A percentile compares a stretch with the other conserved stretches of the same genome.
Conservation (phyloP, 257 asterid genomes). For the Nicotiana otophora region DNA sequence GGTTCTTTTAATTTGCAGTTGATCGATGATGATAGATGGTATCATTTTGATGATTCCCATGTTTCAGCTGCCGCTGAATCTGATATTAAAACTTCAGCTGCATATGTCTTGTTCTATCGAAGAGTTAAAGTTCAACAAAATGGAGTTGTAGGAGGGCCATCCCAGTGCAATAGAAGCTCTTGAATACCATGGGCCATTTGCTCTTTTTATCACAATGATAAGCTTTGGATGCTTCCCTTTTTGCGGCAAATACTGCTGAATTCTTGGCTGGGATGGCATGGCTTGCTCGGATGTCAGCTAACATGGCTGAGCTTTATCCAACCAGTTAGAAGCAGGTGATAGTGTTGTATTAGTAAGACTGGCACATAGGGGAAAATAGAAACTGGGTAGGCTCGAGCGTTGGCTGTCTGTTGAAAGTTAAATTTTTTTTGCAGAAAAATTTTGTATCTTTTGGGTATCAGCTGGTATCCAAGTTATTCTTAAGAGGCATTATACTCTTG, state of each 20-base stretch:
- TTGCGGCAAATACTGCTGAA: neutral
- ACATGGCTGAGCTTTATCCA: neutral
- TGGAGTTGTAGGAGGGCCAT: slow-evolving; percentile 43
- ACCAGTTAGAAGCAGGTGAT: neutral
- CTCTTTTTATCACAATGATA: neutral
- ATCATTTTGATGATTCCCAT: slow-evolving; percentile 82
- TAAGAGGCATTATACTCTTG: neutral
- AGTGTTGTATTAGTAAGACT: neutral
- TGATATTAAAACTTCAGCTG: slow-evolving; percentile 84
- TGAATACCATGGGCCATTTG: slow-evolving; percentile 11
- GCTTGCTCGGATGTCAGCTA: neutral
- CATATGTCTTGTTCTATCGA: slow-evolving; percentile 83
- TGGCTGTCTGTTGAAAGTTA: neutral
- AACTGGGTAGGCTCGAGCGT: neutral
- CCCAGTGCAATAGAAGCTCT: slow-evolving; percentile 24
- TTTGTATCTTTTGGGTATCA: slow-evolving; percentile 3
- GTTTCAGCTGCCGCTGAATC: slow-evolving; percentile 65
- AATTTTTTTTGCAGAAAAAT: neutral
- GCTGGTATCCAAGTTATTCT: slow-evolving; percentile 3
- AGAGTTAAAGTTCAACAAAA: slow-evolving; percentile 43
- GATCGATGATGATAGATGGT: slow-evolving; percentile 68
- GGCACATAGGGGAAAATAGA: neutral
- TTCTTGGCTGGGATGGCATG: neutral
- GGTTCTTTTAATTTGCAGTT: slow-evolving; percentile 46
- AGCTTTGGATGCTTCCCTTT: neutral